phyloP scores from a whole-genome alignment of 73 alveolate species.

The Diophrys appendiculata region DNA sequence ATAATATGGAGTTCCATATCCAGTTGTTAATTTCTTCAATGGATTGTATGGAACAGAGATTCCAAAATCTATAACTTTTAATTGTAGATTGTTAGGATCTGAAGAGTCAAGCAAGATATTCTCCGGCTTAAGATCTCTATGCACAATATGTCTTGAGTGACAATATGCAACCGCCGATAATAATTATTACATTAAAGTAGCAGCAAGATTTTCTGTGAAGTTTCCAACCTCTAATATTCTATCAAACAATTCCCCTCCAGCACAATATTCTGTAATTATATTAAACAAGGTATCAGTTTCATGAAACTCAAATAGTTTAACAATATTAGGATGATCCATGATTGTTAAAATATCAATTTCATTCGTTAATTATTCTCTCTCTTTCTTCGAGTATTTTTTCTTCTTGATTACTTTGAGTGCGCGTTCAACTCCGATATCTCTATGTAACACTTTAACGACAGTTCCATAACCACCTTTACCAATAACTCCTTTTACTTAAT shows the following conservation, averaged over 20 bases:
- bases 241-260: slow-evolving; percentile 74
- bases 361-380: slow-evolving; percentile 65
- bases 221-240: slow-evolving; percentile 24
- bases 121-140: slow-evolving; percentile 75
- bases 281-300: slow-evolving; percentile 75
- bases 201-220: slow-evolving; percentile 57
- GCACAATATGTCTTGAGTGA: slow-evolving; percentile 60
- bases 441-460: slow-evolving; percentile 47
- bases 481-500: slow-evolving; percentile 29
- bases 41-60: slow-evolving; percentile 44
- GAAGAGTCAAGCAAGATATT: slow-evolving; percentile 47
- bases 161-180: slow-evolving; percentile 62
- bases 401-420: slow-evolving; percentile 60
- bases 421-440: slow-evolving; percentile 30
- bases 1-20: slow-evolving; percentile 69
- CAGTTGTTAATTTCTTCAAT: slow-evolving; percentile 13
- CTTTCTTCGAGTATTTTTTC: slow-evolving; percentile 19
- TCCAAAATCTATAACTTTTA: slow-evolving; percentile 69
- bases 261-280: slow-evolving; percentile 80
- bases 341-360: slow-evolving; percentile 79
- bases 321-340: slow-evolving; percentile 86
- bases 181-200: slow-evolving; percentile 43
- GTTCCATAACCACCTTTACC: slow-evolving; percentile 58
- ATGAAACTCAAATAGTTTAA: slow-evolving; percentile 80
- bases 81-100: slow-evolving; percentile 17